Percentiles rank a stretch among this genome's conserved stretches.
These are phyloP conservation scores for Russula earlei DNA, from an alignment of 768 basidiomycete genomes.

Conservation along the genomic window DNA sequence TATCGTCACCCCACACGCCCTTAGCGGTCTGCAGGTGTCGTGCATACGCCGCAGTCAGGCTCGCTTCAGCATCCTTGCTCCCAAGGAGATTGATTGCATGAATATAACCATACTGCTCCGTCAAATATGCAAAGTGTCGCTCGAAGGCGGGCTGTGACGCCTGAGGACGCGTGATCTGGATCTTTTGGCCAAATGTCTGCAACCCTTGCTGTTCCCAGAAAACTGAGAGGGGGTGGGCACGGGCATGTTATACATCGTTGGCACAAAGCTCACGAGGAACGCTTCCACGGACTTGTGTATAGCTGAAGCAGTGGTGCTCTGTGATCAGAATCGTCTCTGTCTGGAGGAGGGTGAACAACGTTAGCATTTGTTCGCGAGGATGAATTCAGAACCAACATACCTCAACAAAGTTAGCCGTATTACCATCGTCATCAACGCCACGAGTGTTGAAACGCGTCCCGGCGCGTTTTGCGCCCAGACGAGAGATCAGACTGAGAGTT, in stretches of 20 bases:
- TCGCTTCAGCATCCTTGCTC: conserved; percentile 84
- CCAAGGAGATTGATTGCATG: conserved; percentile 92
- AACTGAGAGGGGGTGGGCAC: conserved; percentile 37
- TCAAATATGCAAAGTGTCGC: conserved; percentile 79
- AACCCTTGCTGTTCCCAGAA: conserved; percentile 99
- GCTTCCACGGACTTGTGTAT: conserved; percentile 89
- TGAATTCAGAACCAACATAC: conserved; percentile 31
- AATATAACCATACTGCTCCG: conserved; percentile 74
- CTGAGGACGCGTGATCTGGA: conserved; percentile 91
- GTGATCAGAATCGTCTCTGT: conserved; percentile 88
- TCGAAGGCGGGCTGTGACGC: conserved; percentile 97
- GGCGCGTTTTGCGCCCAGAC: conserved; percentile 90
- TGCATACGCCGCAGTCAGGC: conserved; percentile 72
- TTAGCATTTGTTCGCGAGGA: background rate
- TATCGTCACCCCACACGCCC: conserved; percentile 51
- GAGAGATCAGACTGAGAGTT: conserved; percentile 72
- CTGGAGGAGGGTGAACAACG: conserved; percentile 30
- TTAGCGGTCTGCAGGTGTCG: conserved; percentile 66
- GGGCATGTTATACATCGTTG: conserved; percentile 5
- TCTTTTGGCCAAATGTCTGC: conserved; percentile 88
- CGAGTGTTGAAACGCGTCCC: conserved; percentile 96
- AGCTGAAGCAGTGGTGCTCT: conserved; percentile 81
- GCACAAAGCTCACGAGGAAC: conserved; percentile 68
- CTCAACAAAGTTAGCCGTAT: conserved; percentile 96
- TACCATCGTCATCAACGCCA: conserved; percentile 91